A percentile compares a stretch with the other conserved stretches of the same genome.
Evolutionary conservation across 23 red algal species (phyloP).

Genomic region (Gracilaria vermiculophylla): DNA sequence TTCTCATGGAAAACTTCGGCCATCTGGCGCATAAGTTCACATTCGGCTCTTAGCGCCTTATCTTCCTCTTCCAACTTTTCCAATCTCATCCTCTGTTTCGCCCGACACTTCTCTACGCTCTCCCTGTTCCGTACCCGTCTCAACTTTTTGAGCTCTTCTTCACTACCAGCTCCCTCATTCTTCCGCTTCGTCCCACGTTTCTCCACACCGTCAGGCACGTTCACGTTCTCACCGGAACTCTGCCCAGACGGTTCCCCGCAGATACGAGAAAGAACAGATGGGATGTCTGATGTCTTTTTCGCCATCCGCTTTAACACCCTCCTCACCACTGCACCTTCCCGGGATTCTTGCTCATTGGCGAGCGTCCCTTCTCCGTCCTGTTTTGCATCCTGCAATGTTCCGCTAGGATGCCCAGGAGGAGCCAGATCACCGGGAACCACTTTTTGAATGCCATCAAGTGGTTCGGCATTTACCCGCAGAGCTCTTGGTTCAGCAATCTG

Average conservation of each 20-base stretch:
- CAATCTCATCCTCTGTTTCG: constrained; percentile 4
- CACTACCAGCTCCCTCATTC: not conserved
- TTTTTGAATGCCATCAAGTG: not conserved
- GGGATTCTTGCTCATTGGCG: not conserved
- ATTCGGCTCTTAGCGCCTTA: constrained; percentile 1
- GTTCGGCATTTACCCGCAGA: not conserved
- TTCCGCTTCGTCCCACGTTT: not conserved
- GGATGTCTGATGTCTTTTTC: not conserved
- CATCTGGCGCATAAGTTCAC: not conserved
- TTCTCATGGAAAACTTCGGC: not conserved
- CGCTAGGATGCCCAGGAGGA: not conserved
- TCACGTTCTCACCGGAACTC: not conserved
- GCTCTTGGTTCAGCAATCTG: too few species aligned
- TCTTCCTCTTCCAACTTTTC: constrained; percentile 23
- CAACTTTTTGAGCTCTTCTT: constrained; percentile 11
- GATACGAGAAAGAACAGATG: not conserved
- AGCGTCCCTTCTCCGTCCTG: not conserved
- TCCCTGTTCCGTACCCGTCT: constrained; percentile 14
- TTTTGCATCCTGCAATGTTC: not conserved
- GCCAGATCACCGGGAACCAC: not conserved
- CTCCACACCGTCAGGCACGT: not conserved
- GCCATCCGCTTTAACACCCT: constrained; percentile 5
- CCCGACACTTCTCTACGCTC: constrained; percentile 23
- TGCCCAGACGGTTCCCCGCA: not conserved
- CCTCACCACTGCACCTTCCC: constrained; percentile 1